phyloP scores from a whole-genome alignment of 1,284 basidiomycete genomes.

The Sanghuangporus sanghuang region DNA sequence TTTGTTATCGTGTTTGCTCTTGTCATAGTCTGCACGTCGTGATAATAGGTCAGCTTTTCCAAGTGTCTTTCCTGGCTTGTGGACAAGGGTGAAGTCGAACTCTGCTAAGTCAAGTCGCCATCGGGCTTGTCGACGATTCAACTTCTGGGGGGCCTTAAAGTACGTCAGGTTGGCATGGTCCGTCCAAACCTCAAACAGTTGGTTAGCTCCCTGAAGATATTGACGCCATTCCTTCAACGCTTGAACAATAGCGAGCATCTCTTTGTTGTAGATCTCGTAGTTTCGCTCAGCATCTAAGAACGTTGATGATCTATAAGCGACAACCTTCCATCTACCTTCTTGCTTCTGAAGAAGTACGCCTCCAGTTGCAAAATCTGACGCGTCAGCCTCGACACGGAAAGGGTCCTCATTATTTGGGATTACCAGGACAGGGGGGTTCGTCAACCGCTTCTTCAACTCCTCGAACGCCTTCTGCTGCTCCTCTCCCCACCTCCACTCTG shows the following conservation, averaged over 20 bases:
- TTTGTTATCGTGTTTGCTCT: too few species aligned
- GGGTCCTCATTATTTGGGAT: too few species aligned
- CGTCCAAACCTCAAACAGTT: slow-evolving; percentile 23
- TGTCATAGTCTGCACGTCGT: too few species aligned
- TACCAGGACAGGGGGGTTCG: neutral
- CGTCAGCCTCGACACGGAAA: neutral
- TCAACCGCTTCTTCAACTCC: neutral
- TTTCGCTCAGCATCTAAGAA: slow-evolving; percentile 32
- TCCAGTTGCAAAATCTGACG: slow-evolving; percentile 4
- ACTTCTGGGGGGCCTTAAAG: too few species aligned
- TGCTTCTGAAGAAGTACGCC: slow-evolving; percentile 6
- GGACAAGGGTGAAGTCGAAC: too few species aligned
- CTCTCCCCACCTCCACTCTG: neutral
- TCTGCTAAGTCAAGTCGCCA: too few species aligned
- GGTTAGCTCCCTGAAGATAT: slow-evolving; percentile 21
- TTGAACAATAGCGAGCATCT: slow-evolving; percentile 37
- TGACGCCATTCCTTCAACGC: slow-evolving; percentile 31
- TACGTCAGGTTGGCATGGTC: slow-evolving; percentile 29
- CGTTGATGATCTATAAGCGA: slow-evolving; percentile 27
- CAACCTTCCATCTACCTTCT: slow-evolving; percentile 22
- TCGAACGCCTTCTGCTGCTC: neutral
- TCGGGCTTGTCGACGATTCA: too few species aligned
- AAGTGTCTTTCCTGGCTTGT: too few species aligned
- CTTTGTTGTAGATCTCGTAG: slow-evolving; percentile 43
- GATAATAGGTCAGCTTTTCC: too few species aligned